A percentile compares a stretch with the other conserved stretches of the same genome.
phyloP scores from a whole-genome alignment of 139 green algal species.

The Edaphochlamys debaryana region DNA sequence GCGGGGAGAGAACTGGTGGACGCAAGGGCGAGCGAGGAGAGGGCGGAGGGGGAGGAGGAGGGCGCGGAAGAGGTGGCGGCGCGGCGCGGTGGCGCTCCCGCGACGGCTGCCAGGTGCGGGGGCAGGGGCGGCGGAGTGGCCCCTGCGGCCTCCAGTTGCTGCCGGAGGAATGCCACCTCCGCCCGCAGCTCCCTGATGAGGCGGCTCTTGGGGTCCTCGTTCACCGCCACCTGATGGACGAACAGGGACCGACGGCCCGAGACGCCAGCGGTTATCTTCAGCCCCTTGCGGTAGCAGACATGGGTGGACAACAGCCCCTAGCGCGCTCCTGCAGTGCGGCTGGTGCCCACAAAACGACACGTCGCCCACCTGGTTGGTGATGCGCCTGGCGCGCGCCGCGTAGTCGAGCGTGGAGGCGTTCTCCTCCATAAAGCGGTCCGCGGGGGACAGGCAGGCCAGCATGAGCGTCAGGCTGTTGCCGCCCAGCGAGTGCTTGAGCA shows the following conservation, averaged over 20 bases:
- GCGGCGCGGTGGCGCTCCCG: no score
- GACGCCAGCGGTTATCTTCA: no score
- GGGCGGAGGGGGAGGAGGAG: no score
- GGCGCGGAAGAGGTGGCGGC: no score
- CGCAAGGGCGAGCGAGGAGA: no score
- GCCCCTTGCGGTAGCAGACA: no score
- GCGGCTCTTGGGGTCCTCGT: slow-evolving; percentile 66
- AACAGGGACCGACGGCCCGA: no score
- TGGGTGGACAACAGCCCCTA: no score
- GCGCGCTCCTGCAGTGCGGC: no score
- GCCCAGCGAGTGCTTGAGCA: slow-evolving; percentile 69
- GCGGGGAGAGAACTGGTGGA: no score
- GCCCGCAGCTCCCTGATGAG: slow-evolving; percentile 65
- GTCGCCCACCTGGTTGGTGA: slow-evolving; percentile 61
- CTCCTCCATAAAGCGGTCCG: slow-evolving; percentile 52
- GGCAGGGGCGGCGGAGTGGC: no score
- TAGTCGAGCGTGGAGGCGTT: slow-evolving; percentile 73
- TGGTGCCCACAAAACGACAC: no score
- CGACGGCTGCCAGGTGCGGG: not conserved
- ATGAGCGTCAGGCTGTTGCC: slow-evolving; percentile 61
- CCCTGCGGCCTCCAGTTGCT: slow-evolving; percentile 44
- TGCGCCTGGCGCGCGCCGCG: slow-evolving; percentile 44
- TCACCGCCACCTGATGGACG: slow-evolving; percentile 52
- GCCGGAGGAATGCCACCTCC: slow-evolving; percentile 58
- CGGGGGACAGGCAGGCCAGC: slow-evolving; percentile 62